Base-by-base conservation (phyloP, 495 filamentous ascomycete species). In the Pyronema omphalodes region DNA sequence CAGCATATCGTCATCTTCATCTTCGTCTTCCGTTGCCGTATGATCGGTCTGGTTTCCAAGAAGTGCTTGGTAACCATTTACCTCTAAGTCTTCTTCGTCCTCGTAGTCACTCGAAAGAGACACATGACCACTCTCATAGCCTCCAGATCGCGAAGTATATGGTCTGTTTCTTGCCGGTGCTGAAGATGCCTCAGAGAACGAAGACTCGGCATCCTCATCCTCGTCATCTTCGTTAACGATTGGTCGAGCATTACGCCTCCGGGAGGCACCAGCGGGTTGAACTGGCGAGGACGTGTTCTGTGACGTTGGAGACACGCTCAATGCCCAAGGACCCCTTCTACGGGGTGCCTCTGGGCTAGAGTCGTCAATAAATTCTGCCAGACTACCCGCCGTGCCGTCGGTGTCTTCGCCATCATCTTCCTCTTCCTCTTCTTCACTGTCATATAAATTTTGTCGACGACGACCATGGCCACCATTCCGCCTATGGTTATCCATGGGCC, bases 381-480 rank as follows among this genome's bases (percentile, higher is more conserved):
- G 37, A 34, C 62, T 65, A 0, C 61, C 61, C 46, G 60, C 61
- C 23, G 62, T 61, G 6, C 58, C 58, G 36, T 58, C 58, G 44
- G 55, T n/a, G 12, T 12, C 12, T 1, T 70, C 68, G 3, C 64
- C 59, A 6, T 68, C 68, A 5, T 70, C 69, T n/a, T 67, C 66
- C 1, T 65, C 54, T 47, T 68, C 68, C 6, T 64, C 67, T 58
- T 41, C 44, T 41, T 41, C 39, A 17, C 39, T 41, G 39, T 41
- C 12, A 19, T 3, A 23, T 47, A 29, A 2, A 29, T 2, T 5
- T 5, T 5, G 23, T 5, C 23, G 23, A 29, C 23, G 23, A 29
- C 23, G 23, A 5, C 23, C 23, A 1, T 29, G 23, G 5, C 23
- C 23, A 29, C 5, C 23, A 29, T 29, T 29, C 23, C 23, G 23